Percentiles rank a stretch among this genome's conserved stretches.
These are phyloP conservation scores for Phymatotrichopsis omnivora DNA, from an alignment of 2,329 filamentous ascomycete genomes.

Conservation along the genomic window DNA sequence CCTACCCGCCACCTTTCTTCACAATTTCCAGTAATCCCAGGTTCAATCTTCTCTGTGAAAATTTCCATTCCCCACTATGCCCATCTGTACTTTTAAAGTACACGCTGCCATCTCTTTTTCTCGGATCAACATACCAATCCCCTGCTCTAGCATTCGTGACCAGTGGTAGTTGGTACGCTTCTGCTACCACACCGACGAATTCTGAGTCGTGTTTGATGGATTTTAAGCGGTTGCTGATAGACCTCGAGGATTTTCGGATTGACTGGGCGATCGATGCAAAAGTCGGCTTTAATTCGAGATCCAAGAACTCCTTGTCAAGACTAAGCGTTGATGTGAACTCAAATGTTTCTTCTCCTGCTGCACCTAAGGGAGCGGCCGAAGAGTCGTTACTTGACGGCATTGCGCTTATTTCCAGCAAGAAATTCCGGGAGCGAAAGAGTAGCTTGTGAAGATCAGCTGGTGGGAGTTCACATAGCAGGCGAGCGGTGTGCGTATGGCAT, in stretches of 20 bases:
- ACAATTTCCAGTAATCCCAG: constrained; percentile 65
- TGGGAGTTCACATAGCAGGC: too few relatives aligned
- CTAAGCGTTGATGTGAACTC: too few relatives aligned
- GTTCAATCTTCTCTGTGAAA: constrained; percentile 76
- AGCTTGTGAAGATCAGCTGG: too few relatives aligned
- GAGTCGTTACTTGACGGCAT: too few relatives aligned
- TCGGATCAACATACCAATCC: constrained; percentile 78
- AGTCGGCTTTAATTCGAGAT: too few relatives aligned
- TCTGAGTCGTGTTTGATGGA: constrained; percentile 67
- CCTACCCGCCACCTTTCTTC: constrained; percentile 55
- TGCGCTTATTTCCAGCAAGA: too few relatives aligned
- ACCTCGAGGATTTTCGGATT: constrained; percentile 54
- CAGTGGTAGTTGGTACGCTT: constrained; percentile 53
- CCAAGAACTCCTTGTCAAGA: too few relatives aligned
- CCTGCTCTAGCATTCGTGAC: constrained; percentile 92
- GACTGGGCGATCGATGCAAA: constrained; percentile 19
- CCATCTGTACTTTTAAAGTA: constrained; percentile 99
- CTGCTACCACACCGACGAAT: constrained; percentile 58
- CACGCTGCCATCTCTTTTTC: constrained; percentile 56
- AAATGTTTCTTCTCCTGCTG: too few relatives aligned
- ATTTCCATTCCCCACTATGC: constrained; percentile 81
- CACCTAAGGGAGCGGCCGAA: too few relatives aligned
- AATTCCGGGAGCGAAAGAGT: too few relatives aligned
- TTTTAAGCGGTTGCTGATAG: constrained; percentile 67
- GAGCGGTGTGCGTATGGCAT: too few relatives aligned